These are phyloP conservation scores for Cutaneotrichosporon mucoides DNA, from an alignment of 1,284 basidiomycete species.

Conservation along the genomic window DNA sequence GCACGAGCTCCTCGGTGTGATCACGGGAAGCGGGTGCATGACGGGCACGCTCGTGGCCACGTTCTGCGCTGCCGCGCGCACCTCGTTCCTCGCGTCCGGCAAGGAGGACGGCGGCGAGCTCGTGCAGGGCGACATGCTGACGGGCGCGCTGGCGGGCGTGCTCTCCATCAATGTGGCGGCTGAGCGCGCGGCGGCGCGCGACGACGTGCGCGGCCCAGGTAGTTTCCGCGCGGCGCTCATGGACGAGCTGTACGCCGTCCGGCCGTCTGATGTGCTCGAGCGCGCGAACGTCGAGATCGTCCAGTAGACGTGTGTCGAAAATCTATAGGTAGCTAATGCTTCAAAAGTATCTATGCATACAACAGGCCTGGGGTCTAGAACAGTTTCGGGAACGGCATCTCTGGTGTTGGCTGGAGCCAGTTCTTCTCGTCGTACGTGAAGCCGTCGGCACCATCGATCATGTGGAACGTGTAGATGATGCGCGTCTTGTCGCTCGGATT, in stretches of 20 bases:
- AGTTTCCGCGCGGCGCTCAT: conserved; percentile 83
- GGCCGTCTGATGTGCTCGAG: conserved; percentile 55
- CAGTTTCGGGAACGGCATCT: conserved; percentile 62
- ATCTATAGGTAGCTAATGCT: too few relatives aligned
- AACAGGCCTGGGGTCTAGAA: neutral
- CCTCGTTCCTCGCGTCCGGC: conserved; percentile 25
- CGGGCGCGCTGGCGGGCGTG: conserved; percentile 64
- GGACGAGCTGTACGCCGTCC: conserved; percentile 69
- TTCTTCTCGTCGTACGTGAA: conserved; percentile 45
- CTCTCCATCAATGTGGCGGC: conserved; percentile 78
- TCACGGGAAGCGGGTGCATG: conserved; percentile 89
- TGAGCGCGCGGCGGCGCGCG: conserved; percentile 67
- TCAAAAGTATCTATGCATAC: neutral
- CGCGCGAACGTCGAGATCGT: conserved; percentile 54
- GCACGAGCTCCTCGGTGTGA: conserved; percentile 65
- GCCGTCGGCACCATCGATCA: conserved; percentile 50
- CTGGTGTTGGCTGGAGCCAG: conserved; percentile 69
- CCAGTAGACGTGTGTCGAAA: neutral
- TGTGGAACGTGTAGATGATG: conserved; percentile 92
- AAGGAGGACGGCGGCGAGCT: conserved; percentile 45
- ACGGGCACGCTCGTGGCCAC: conserved; percentile 55
- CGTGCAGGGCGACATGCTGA: conserved; percentile 66
- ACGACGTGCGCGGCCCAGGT: conserved; percentile 73
- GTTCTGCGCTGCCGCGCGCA: conserved; percentile 68
- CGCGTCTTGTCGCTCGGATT: conserved; percentile 67